Evolutionary conservation across 768 basidiomycete genomes (phyloP).

Genomic region (Macrolepiota dolichaula): DNA sequence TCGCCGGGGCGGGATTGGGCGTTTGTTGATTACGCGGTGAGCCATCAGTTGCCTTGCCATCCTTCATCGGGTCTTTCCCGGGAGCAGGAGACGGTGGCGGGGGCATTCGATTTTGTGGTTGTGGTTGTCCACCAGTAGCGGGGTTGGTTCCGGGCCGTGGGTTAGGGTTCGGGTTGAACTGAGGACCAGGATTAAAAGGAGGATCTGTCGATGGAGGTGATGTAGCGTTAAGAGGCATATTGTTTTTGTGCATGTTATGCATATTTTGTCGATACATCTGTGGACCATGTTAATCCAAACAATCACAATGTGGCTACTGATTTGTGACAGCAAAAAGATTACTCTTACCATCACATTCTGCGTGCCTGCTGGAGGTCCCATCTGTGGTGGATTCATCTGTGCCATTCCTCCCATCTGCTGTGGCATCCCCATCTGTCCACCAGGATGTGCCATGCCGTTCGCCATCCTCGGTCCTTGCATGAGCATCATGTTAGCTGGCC

Average conservation of each 20-base stretch:
- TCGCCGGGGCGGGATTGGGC: slow-evolving; percentile 4
- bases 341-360: slow-evolving; percentile 20
- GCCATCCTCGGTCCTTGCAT: slow-evolving; percentile 29
- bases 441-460: slow-evolving; percentile 20
- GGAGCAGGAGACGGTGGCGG: slow-evolving; percentile 12
- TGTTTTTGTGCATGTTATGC: slow-evolving; percentile 30
- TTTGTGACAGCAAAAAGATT: background rate
- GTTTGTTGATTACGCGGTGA: slow-evolving; percentile 10
- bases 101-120: slow-evolving; percentile 9
- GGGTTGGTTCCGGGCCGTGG: slow-evolving; percentile 4
- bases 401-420: slow-evolving; percentile 33
- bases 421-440: slow-evolving; percentile 29
- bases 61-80: slow-evolving; percentile 5
- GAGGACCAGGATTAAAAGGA: slow-evolving; percentile 6
- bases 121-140: slow-evolving; percentile 8
- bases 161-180: slow-evolving; percentile 1
- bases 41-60: slow-evolving; percentile 8
- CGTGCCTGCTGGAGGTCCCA: slow-evolving; percentile 10
- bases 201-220: slow-evolving; percentile 35
- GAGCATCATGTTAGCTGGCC: slow-evolving; percentile 26
- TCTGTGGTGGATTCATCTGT: slow-evolving; percentile 27
- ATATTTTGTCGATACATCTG: slow-evolving; percentile 26
- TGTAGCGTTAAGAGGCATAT: slow-evolving; percentile 30
- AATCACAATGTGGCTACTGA: background rate
- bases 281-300: background rate